Evolutionary conservation across 345 rosid genomes (phyloP).

Genomic region (Citrus glauca): DNA sequence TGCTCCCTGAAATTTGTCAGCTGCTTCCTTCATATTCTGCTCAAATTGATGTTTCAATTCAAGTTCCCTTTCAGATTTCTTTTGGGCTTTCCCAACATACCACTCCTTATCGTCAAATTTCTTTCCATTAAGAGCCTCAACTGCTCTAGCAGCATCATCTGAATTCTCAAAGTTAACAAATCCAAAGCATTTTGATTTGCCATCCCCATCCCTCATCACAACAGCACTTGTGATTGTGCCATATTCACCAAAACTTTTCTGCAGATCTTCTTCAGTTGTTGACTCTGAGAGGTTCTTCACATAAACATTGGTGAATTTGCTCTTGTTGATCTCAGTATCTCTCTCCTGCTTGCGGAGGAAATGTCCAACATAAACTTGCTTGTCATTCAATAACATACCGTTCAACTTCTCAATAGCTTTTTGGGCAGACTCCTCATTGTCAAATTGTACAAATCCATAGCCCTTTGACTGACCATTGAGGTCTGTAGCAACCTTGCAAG

Average conservation of each 20-base stretch:
- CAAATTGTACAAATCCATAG: constrained; percentile 94
- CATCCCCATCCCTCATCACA: constrained; percentile 80
- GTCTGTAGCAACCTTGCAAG: constrained; percentile 94
- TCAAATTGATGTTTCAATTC: constrained; percentile 69
- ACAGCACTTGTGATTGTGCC: constrained; percentile 81
- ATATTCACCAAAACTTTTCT: constrained; percentile 63
- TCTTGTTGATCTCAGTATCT: constrained; percentile 42
- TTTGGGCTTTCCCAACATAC: constrained; percentile 92
- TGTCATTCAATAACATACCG: constrained; percentile 92
- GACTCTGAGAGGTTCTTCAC: constrained; percentile 79
- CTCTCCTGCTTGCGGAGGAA: constrained; percentile 94
- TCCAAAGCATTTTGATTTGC: constrained; percentile 87
- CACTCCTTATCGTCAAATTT: constrained; percentile 81
- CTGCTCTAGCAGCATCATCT: constrained; percentile 88
- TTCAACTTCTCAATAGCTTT: constrained; percentile 73
- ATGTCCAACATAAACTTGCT: constrained; percentile 94
- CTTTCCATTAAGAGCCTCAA: constrained; percentile 77
- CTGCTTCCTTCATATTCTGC: constrained; percentile 78
- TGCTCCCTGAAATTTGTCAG: constrained; percentile 77
- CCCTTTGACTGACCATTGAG: constrained; percentile 82
- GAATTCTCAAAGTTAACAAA: constrained; percentile 87
- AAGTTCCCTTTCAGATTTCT: constrained; percentile 76
- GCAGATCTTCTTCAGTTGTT: constrained; percentile 76
- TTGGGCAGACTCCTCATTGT: constrained; percentile 72
- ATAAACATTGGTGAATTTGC: constrained; percentile 79